Evolutionary conservation across 2,329 filamentous ascomycete species (phyloP).

Genomic region (Mycosphaerella arachidis): DNA sequence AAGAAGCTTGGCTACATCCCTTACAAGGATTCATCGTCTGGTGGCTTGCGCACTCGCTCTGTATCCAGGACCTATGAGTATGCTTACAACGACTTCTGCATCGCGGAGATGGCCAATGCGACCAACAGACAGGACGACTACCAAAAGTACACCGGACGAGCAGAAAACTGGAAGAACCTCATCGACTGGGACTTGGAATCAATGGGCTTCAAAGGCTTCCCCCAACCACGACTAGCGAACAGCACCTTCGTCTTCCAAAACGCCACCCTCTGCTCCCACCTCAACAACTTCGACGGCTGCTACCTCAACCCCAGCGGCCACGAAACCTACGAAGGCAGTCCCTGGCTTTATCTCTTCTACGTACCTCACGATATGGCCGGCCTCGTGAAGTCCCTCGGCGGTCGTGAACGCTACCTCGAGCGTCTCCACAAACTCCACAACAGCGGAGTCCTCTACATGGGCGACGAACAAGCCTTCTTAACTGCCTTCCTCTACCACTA

Average conservation of each 20-base stretch:
- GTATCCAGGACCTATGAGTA: slow-evolving; percentile 39
- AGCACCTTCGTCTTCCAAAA: slow-evolving; percentile 20
- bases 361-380: slow-evolving; percentile 20
- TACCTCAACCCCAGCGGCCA: slow-evolving; percentile 35
- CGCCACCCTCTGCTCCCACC: slow-evolving; percentile 17
- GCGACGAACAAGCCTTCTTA: slow-evolving; percentile 30
- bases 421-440: slow-evolving; percentile 56
- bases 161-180: slow-evolving; percentile 56
- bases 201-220: slow-evolving; percentile 22
- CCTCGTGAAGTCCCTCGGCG: slow-evolving; percentile 16
- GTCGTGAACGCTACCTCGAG: slow-evolving; percentile 15
- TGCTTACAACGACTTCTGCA: slow-evolving; percentile 69
- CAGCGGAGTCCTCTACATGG: slow-evolving; percentile 39
- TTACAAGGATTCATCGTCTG: slow-evolving; percentile 45
- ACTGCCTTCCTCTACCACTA: slow-evolving; percentile 62
- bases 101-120: slow-evolving; percentile 56
- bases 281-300: slow-evolving; percentile 20
- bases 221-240: slow-evolving; percentile 17
- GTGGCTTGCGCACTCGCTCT: slow-evolving; percentile 53
- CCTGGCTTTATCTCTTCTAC: slow-evolving; percentile 22
- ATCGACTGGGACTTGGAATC: slow-evolving; percentile 17
- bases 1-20: slow-evolving; percentile 39
- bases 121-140: slow-evolving; percentile 53
- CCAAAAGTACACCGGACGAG: slow-evolving; percentile 53
- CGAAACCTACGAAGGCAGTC: slow-evolving; percentile 20